phyloP scores from a whole-genome alignment of 2,329 filamentous ascomycete genomes.

The Volutella citrinella region DNA sequence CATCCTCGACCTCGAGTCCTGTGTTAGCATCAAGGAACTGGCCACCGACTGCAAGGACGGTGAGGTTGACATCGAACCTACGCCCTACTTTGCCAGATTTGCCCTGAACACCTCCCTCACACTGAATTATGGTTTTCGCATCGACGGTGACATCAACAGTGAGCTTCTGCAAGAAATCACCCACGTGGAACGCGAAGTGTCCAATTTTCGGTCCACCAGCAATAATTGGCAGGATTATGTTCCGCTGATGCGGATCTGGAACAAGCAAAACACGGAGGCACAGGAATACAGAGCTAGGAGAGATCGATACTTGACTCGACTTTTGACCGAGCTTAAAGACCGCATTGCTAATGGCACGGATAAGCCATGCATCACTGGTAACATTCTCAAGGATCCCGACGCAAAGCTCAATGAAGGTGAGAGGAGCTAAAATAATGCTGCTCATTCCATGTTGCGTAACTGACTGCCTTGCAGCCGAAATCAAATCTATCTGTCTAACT shows the following conservation, averaged over 20 bases:
- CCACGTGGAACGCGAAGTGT: constrained; percentile 71
- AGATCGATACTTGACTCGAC: constrained; percentile 63
- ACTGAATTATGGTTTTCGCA: constrained; percentile 75
- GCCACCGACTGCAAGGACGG: constrained; percentile 62
- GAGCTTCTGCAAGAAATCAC: constrained; percentile 70
- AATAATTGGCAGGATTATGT: constrained; percentile 87
- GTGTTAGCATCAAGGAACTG: constrained; percentile 69
- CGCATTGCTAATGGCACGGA: constrained; percentile 38
- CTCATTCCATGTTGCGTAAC: no score
- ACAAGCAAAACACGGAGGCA: constrained; percentile 60
- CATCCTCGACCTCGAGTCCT: constrained; percentile 75
- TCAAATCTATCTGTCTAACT: constrained; percentile 77
- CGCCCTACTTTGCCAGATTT: constrained; percentile 70
- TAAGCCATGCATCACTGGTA: constrained; percentile 40
- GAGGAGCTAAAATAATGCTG: no score
- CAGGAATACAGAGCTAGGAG: constrained; percentile 64
- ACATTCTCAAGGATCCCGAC: constrained; percentile 54
- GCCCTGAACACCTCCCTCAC: constrained; percentile 76
- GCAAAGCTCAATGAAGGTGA: constrained; percentile 37
- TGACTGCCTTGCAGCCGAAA: no score
- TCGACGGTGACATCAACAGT: constrained; percentile 67
- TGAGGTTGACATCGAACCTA: constrained; percentile 63
- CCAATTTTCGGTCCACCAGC: constrained; percentile 73
- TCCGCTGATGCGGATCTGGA: constrained; percentile 66
- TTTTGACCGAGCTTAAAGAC: constrained; percentile 56